Percentiles rank a stretch among this genome's conserved stretches.
These are phyloP conservation scores for Oryza australiensis DNA, from an alignment of 176 grass and related monocot genomes.

Conservation along the genomic window DNA sequence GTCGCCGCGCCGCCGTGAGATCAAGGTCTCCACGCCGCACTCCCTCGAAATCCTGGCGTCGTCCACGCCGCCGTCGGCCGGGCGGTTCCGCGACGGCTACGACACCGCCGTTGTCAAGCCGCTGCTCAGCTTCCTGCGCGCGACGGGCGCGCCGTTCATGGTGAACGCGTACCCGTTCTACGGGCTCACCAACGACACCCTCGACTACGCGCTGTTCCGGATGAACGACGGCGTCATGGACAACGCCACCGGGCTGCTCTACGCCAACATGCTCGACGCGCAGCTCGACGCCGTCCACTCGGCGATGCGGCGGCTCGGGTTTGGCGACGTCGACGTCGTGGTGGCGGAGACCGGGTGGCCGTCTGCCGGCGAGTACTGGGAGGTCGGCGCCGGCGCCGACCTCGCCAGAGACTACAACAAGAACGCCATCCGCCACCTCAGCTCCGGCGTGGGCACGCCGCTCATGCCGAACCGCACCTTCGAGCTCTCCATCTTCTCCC, in stretches of 20 bases:
- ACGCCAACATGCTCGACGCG: constrained; percentile 85
- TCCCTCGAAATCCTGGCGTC: constrained; percentile 67
- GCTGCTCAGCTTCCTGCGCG: constrained; percentile 69
- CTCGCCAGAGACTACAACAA: constrained; percentile 63
- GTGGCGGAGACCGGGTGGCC: constrained; percentile 86
- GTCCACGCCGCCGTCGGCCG: constrained; percentile 54
- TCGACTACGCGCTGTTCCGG: constrained; percentile 75
- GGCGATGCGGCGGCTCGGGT: constrained; percentile 51
- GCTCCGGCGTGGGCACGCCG: constrained; percentile 73
- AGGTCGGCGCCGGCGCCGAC: constrained; percentile 48
- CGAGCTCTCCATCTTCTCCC: constrained; percentile 71
- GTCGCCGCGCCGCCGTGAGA: not conserved
- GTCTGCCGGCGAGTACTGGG: constrained; percentile 60
- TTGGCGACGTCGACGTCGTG: constrained; percentile 60
- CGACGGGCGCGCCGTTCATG: constrained; percentile 72
- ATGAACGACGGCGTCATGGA: constrained; percentile 51
- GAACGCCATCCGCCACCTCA: constrained; percentile 74
- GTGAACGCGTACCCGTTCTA: constrained; percentile 93
- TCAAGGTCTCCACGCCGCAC: constrained; percentile 69
- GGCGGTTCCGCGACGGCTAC: constrained; percentile 53
- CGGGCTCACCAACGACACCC: constrained; percentile 45
- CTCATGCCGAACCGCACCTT: constrained; percentile 82
- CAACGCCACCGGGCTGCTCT: constrained; percentile 48
- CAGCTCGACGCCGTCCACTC: constrained; percentile 83
- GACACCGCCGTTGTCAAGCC: constrained; percentile 47